These are phyloP conservation scores for Cicer cuneatum DNA, from an alignment of 306 rosid genomes.

Conservation along the genomic window DNA sequence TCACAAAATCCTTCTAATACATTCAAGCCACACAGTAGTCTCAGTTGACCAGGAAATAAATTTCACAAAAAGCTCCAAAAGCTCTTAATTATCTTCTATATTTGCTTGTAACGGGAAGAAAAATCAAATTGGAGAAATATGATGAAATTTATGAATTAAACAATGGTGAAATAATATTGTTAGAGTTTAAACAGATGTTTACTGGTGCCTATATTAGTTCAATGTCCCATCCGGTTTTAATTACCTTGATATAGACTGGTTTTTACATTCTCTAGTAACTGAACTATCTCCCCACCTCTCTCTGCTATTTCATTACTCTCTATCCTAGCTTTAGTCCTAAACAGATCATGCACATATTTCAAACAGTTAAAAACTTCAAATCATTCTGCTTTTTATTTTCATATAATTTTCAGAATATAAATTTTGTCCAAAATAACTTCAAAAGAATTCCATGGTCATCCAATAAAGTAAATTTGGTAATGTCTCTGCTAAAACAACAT, in stretches of 20 bases:
- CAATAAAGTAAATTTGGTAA: constrained; percentile 20
- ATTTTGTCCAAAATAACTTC: constrained; percentile 14
- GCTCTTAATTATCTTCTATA: too few species aligned
- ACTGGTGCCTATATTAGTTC: too few species aligned
- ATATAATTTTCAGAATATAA: constrained; percentile 1
- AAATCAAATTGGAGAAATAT: too few species aligned
- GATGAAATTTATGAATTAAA: too few species aligned
- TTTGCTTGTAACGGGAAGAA: too few species aligned
- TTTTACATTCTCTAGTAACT: constrained; percentile 15
- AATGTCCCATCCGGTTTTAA: too few species aligned
- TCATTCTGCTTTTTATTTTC: constrained; percentile 9
- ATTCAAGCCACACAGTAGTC: too few species aligned
- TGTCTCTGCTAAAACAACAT: constrained; percentile 24
- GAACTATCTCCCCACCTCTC: constrained; percentile 4
- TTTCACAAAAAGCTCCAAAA: too few species aligned
- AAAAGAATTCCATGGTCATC: neutral
- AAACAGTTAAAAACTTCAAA: constrained; percentile 12
- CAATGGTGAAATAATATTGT: too few species aligned
- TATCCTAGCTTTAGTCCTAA: constrained; percentile 20
- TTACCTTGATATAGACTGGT: neutral
- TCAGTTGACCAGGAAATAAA: too few species aligned
- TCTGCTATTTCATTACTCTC: constrained; percentile 5
- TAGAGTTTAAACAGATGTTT: too few species aligned
- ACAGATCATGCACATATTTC: constrained; percentile 8
- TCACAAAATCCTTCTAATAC: too few species aligned